Conservation (phyloP, 2,329 filamentous ascomycete genomes). For the Aspergillus cejpii region DNA sequence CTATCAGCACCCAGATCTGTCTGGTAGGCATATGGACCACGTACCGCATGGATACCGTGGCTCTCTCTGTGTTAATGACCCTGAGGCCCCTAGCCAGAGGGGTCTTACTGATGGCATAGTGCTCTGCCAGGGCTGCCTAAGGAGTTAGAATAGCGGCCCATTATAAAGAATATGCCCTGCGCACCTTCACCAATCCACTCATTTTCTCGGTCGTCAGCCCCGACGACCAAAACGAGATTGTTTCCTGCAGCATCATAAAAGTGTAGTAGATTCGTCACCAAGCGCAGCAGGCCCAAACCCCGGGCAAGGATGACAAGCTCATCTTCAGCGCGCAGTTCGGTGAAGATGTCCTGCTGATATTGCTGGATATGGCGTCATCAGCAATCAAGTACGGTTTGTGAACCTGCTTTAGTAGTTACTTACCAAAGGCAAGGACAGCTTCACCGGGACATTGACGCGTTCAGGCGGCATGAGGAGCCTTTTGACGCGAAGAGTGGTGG, state of each 20-base stretch:
- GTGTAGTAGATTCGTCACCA: conserved; percentile 93
- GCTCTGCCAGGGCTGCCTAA: conserved; percentile 69
- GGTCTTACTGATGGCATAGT: conserved; percentile 81
- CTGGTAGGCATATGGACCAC: conserved; percentile 4
- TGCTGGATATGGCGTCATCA: conserved; percentile 42
- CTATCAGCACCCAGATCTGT: conserved; percentile 15
- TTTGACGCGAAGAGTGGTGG: conserved; percentile 12
- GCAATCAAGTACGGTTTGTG: background rate
- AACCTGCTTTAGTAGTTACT: conserved; percentile 6
- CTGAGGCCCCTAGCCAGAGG: conserved; percentile 77
- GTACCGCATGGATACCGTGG: conserved; percentile 66
- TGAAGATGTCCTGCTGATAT: conserved; percentile 94
- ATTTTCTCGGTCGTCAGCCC: conserved; percentile 88
- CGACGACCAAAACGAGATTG: conserved; percentile 82
- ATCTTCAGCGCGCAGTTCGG: conserved; percentile 82
- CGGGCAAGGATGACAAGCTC: conserved; percentile 86
- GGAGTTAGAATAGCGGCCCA: background rate
- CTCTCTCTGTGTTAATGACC: conserved; percentile 89
- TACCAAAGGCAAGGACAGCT: conserved; percentile 57
- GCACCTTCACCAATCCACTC: conserved; percentile 82
- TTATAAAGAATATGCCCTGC: conserved; percentile 1
- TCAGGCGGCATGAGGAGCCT: conserved; percentile 39
- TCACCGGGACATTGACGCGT: conserved; percentile 47
- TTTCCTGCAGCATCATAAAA: conserved; percentile 94
- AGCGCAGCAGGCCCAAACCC: conserved; percentile 81